These are phyloP conservation scores for Aspergillus uvarum DNA, from an alignment of 2,329 filamentous ascomycete genomes.

Conservation along the genomic window DNA sequence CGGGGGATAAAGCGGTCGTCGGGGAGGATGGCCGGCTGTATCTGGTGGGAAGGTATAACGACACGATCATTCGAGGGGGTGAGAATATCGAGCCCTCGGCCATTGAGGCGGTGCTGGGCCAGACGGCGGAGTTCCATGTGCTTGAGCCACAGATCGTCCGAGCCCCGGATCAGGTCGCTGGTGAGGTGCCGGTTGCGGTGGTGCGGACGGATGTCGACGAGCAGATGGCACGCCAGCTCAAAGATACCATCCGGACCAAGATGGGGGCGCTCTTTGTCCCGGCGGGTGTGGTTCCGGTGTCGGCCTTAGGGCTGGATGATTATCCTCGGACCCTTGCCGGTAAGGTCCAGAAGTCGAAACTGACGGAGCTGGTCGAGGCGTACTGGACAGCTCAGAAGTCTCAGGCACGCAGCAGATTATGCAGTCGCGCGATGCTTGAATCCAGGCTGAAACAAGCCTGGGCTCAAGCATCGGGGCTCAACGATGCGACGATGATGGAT, in stretches of 20 bases:
- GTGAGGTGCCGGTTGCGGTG: neutral
- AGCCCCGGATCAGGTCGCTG: neutral
- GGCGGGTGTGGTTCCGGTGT: conserved; percentile 11
- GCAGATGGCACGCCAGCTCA: neutral
- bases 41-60: conserved; percentile 19
- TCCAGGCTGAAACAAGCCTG: neutral
- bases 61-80: conserved; percentile 21
- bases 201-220: neutral
- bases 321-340: neutral
- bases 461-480: neutral
- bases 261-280: conserved; percentile 17
- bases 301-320: conserved; percentile 1
- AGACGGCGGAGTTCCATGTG: conserved; percentile 7
- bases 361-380: neutral
- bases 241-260: conserved; percentile 8
- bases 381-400: neutral
- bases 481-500: neutral
- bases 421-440: neutral
- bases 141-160: conserved; percentile 15
- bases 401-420: neutral
- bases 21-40: conserved; percentile 16
- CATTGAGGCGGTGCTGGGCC: conserved; percentile 16
- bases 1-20: conserved; percentile 19
- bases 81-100: conserved; percentile 21
- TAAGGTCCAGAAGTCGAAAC: neutral